Base-by-base conservation (phyloP, 352 stramenopile species). In the Globisporangium megalacanthum region DNA sequence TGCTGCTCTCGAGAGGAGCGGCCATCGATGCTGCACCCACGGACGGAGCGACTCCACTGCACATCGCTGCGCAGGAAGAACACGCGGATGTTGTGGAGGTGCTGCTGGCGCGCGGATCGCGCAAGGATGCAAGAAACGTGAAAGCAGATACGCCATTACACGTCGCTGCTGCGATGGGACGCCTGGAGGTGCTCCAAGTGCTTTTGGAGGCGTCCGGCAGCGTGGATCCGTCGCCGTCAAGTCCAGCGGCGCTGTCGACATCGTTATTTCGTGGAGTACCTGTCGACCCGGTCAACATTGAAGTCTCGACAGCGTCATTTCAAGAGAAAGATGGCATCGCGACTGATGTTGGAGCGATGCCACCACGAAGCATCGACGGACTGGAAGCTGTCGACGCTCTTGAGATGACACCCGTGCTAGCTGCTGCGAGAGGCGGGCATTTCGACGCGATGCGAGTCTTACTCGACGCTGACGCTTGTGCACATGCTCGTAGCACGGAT, bases 11-110 rank as follows among this genome's bases (percentile, higher is more conserved):
- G 17, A 9, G n/a, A 11, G 15, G n/a, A 22, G 41, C 41, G 7
- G 22, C 5, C 17, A 19, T 25, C 15, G n/a, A 20, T 45, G 15
- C 39, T 45, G 39, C 39, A n/a, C 7, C 39, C 39, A 19, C 39
- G 39, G 15, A 45, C 39, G 39, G 39, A 15, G 8, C 39, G 3
- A 45, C 35, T 39, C 35, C 35, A 39, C 35, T 39, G 6, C 25
- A 49, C 52, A 19, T 41, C 8, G 52, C 52, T 25, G 52, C 70
- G 97, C 13, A 22, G 25, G 13, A 52, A 5, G 51, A 36, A 13
- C 39, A 49, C 10, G 11, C 13, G 11, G 50, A 35, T 3, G 22
- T 33, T 20, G 19, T 33, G 5, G 20, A 33, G 14, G 7, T 20
- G 3, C 14, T 55, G 7, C 15, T 56, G 36, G 37, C n/a, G 37